These are phyloP conservation scores for Typha latifolia DNA, from an alignment of 176 grass and related monocot species.

Conservation along the genomic window DNA sequence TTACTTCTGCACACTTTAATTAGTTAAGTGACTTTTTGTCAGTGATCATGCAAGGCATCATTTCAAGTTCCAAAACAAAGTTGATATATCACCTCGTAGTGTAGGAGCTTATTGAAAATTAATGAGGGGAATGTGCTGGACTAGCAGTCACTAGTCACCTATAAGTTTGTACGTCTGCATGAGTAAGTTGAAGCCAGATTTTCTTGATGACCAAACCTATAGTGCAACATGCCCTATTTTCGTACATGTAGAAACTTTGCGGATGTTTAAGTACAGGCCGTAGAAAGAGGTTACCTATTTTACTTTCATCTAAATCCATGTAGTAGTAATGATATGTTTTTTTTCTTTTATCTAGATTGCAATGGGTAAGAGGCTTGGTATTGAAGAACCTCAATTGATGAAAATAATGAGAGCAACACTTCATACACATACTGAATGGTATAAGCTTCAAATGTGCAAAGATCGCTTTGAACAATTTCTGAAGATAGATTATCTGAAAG, in stretches of 20 bases:
- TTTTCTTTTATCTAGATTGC: slow-evolving; percentile 50
- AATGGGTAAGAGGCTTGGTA: slow-evolving; percentile 88
- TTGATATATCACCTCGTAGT: too few species aligned
- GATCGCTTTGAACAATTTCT: slow-evolving; percentile 85
- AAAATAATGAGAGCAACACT: slow-evolving; percentile 80
- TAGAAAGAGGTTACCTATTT: background rate
- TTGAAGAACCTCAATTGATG: slow-evolving; percentile 97
- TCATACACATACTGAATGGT: slow-evolving; percentile 87
- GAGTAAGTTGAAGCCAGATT: background rate
- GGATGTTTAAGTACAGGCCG: background rate
- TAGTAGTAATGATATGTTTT: slow-evolving; percentile 13
- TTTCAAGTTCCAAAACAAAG: too few species aligned
- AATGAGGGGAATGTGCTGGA: too few species aligned
- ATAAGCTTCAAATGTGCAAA: slow-evolving; percentile 99
- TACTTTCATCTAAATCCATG: background rate
- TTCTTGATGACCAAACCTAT: background rate
- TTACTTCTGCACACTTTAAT: too few species aligned
- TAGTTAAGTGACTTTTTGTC: too few species aligned
- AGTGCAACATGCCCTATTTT: background rate
- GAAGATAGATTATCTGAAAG: slow-evolving; percentile 88
- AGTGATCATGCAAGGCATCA: too few species aligned
- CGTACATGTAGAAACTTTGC: background rate
- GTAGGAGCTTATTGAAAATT: too few species aligned
- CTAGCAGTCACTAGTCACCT: background rate
- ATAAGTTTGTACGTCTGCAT: background rate